Base-by-base conservation (phyloP, 148 eudicot species). In the Pouteria glomerata region DNA sequence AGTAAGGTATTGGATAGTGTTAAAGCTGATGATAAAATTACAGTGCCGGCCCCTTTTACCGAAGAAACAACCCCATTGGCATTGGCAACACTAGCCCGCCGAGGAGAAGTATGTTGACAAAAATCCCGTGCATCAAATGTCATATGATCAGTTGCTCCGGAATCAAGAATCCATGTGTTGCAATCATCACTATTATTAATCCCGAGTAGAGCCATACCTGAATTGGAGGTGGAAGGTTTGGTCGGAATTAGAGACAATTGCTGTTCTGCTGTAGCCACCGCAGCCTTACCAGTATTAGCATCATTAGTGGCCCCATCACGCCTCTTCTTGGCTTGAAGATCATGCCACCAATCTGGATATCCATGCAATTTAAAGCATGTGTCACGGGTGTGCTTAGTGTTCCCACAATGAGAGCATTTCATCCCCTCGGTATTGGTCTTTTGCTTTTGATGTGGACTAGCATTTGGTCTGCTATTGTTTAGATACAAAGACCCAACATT, bases 371-470 rank as follows among this genome's bases (percentile, higher is more conserved):
- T 39, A 39, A 39, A 39, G 44, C 0, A 39, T 5, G 5, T 39
- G 5, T 56, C 31, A 56, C 31, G 60, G 0, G 60, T 56, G 29
- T 56, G 60, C 10, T 56, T 56, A 4, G 0, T 6, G 29, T 27
- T 56, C 6, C 60, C 60, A 56, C 60, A 56, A 27, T 56, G 60
- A 23, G 60, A n/a, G 60, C 60, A 56, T 56, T 56, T 56, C n/a
- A 8, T n/a, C 0, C 27, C 60, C 5, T 56, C 60, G 21, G 60
- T 21, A 15, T 10, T 5, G 16, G 0, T 7, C 13, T 48, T 48
- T 15, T 11, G 52, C 16, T 48, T 16, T 48, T 14, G 15, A 48
- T 39, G 44, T 39, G 44, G 7, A 39, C 0, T 39, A 39, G 44
- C 5, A 0, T 5, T 39, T 5, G 44, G 35, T 30, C 8, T 57